phyloP scores from a whole-genome alignment of 1,139 yeast species.

The Kodamaea suecica region DNA sequence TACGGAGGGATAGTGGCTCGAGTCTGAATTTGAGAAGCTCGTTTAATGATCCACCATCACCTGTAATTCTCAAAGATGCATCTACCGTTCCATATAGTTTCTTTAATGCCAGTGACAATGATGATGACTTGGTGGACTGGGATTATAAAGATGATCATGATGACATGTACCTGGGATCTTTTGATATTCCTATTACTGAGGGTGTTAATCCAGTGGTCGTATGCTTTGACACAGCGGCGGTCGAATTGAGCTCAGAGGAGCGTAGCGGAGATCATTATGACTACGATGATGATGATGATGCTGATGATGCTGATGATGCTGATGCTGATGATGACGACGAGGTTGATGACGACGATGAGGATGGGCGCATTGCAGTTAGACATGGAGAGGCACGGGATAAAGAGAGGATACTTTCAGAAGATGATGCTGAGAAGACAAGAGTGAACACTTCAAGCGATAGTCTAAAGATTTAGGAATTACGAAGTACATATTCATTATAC shows the following conservation, averaged over 20 bases:
- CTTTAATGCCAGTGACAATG: slow-evolving; percentile 13
- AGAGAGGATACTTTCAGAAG: slow-evolving; percentile 1
- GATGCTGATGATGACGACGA: slow-evolving; percentile 3
- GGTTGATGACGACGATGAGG: slow-evolving; percentile 2
- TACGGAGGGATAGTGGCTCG: slow-evolving; percentile 10
- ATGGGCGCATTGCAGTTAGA: background rate
- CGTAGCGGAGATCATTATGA: slow-evolving; percentile 1
- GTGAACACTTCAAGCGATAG: slow-evolving; percentile 2
- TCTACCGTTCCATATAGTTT: slow-evolving; percentile 8
- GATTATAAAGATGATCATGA: slow-evolving; percentile 7
- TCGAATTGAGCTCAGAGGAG: slow-evolving; percentile 1
- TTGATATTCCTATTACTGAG: slow-evolving; percentile 1
- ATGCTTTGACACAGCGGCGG: slow-evolving; percentile 2
- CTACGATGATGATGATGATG: slow-evolving; percentile 2
- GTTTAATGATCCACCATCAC: slow-evolving; percentile 1
- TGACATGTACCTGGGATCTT: slow-evolving; percentile 3
- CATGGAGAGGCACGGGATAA: background rate
- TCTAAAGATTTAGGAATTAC: background rate
- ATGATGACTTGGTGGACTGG: slow-evolving; percentile 14
- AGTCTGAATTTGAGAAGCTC: slow-evolving; percentile 1
- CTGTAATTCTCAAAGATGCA: background rate
- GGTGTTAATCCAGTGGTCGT: slow-evolving; percentile 1
- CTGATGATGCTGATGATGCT: slow-evolving; percentile 1
- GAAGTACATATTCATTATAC: too few species aligned
- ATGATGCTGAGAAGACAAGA: slow-evolving; percentile 1